phyloP scores from a whole-genome alignment of 306 rosid species.

The Rosa multiflora region DNA sequence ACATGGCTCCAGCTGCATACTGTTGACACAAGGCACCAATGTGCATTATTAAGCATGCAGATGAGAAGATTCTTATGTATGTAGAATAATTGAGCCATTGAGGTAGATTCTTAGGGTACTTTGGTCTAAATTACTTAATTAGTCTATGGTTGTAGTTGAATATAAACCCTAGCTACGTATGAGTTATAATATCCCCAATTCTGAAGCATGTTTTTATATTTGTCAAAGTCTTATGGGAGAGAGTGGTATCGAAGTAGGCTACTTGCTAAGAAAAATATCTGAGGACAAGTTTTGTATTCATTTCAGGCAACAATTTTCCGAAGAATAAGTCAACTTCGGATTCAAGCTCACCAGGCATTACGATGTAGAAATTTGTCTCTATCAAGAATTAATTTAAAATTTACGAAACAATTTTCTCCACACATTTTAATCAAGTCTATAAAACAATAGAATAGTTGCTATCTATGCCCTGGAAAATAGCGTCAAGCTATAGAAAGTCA shows the following conservation, averaged over 20 bases:
- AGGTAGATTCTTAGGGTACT: neutral
- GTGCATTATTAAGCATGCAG: neutral
- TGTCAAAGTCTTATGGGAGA: neutral
- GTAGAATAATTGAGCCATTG: neutral
- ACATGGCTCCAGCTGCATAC: neutral
- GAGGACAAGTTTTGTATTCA: neutral
- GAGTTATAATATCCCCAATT: neutral
- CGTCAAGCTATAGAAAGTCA: neutral
- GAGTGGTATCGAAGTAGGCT: neutral
- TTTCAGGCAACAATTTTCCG: neutral
- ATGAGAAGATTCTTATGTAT: neutral
- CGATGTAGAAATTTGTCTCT: slow-evolving; percentile 7
- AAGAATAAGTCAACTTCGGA: neutral
- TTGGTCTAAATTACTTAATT: neutral
- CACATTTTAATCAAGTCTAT: neutral
- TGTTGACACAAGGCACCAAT: neutral
- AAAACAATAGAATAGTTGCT: neutral
- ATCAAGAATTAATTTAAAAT: neutral
- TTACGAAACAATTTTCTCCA: neutral
- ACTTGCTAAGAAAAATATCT: neutral
- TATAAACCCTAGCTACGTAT: neutral
- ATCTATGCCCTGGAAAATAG: neutral
- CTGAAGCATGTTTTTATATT: neutral
- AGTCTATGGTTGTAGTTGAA: neutral
- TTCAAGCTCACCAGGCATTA: neutral